These are phyloP conservation scores for Paracamarosporium sp. DNA, from an alignment of 2,329 filamentous ascomycete species.

Conservation along the genomic window DNA sequence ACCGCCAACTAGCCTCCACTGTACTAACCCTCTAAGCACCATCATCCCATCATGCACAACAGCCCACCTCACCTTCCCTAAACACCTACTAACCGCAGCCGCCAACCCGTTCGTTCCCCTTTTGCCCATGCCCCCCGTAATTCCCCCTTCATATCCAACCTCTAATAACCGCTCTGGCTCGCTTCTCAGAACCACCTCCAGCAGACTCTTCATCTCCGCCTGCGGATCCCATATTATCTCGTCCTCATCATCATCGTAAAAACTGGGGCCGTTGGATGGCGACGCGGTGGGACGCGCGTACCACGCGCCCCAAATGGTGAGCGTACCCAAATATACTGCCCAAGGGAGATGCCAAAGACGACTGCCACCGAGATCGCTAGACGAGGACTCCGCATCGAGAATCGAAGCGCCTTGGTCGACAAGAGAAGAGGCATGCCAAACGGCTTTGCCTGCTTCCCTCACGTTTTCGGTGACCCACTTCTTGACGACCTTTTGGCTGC, in stretches of 20 bases:
- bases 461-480: constrained; percentile 53
- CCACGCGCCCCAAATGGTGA: constrained; percentile 66
- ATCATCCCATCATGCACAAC: constrained; percentile 68
- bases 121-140: constrained; percentile 53
- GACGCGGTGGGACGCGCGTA: constrained; percentile 44
- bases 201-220: constrained; percentile 56
- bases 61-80: constrained; percentile 66
- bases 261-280: neutral
- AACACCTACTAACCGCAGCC: constrained; percentile 61
- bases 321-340: constrained; percentile 66
- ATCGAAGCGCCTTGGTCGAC: constrained; percentile 58
- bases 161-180: constrained; percentile 45
- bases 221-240: constrained; percentile 60
- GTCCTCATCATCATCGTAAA: constrained; percentile 36
- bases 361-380: constrained; percentile 55
- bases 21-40: constrained; percentile 55
- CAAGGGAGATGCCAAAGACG: constrained; percentile 68
- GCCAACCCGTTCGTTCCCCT: constrained; percentile 61
- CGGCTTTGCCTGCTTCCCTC: constrained; percentile 51
- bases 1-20: constrained; percentile 45
- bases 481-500: constrained; percentile 60
- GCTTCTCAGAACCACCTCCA: constrained; percentile 50
- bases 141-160: constrained; percentile 17
- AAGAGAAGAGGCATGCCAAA: constrained; percentile 62
- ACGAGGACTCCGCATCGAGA: constrained; percentile 43